Evolutionary conservation across 1,284 basidiomycete species (phyloP), one percentile per base, ranked within the genome.

Genomic region (Afroboletus lepidellus): DNA sequence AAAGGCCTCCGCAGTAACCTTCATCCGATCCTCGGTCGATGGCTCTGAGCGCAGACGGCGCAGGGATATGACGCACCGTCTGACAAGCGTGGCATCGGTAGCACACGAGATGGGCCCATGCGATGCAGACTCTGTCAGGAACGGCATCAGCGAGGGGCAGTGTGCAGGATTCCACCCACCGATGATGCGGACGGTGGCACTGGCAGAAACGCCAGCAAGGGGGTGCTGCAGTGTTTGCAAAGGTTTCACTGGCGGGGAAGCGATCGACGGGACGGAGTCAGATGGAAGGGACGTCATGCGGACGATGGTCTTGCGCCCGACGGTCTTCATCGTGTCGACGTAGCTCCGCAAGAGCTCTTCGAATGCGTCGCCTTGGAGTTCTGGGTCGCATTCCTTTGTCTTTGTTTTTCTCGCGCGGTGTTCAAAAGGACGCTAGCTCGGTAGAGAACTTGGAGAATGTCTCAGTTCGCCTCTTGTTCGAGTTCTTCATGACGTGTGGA

Each of bases 401-500:
- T 0, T 20, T 21, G 9, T 60, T 39, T 6, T 41, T 36, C 16
- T 27, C 9, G 18, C n/a, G 34, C 42, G 20, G 23, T 21, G 49
- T 77, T 76, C 34, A 92, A 70, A 57, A 87, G 83, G 5, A 80
- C 74, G 59, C 87, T 85, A 27, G 90, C 88, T 71, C 92, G 90
- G 63, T 90, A 90, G 27, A 92, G 76, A 24, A 90, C 78, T 64
- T 92, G 90, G 29, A 90, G 77, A 34, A 87, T 80, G 62, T 92
- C 90, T 33, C 82, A 74, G 64, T 89, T 89, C 5, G 76, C 61
- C 33, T n/a, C n/a, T n/a, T n/a, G n/a, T n/a, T n/a, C n/a, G n/a
- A n/a, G n/a, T n/a, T n/a, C n/a, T n/a, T n/a, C n/a, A n/a, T n/a
- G n/a, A n/a, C n/a, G n/a, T n/a, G n/a, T n/a, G n/a, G n/a, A n/a